phyloP scores from a whole-genome alignment of 371 early-diverging fungal species.

The Mortierella sp. region DNA sequence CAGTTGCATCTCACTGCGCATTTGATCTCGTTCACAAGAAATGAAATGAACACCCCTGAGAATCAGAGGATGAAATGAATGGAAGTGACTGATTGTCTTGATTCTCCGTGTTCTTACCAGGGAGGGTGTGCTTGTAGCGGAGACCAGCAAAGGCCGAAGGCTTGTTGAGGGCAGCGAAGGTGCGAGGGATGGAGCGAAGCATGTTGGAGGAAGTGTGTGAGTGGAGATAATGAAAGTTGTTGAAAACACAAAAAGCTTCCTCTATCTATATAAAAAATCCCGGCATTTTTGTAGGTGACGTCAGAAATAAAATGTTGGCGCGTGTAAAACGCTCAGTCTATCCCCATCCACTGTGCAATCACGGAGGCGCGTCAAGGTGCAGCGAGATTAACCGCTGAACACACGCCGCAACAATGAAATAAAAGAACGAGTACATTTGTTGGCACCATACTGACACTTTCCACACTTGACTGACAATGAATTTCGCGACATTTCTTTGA shows the following conservation, averaged over 20 bases:
- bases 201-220: slow-evolving; percentile 31
- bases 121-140: slow-evolving; percentile 73
- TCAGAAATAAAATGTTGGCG: no score
- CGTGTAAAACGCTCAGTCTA: neutral
- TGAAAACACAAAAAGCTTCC: no score
- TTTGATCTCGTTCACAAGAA: neutral
- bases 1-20: slow-evolving; percentile 11
- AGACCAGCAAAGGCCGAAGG: slow-evolving; percentile 51
- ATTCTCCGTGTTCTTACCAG: slow-evolving; percentile 40
- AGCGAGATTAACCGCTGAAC: neutral
- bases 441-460: neutral
- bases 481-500: neutral
- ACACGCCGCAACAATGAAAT: neutral
- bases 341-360: no score
- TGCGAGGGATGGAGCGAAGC: slow-evolving; percentile 61
- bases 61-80: neutral
- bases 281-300: no score
- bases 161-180: slow-evolving; percentile 72
- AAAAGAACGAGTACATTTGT: neutral
- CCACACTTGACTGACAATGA: neutral
- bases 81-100: neutral
- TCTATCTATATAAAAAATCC: no score
- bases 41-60: neutral
- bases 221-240: neutral
- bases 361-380: neutral